Base-by-base conservation (phyloP, 1,284 basidiomycete species). In the Moesziomyces aphidis region DNA sequence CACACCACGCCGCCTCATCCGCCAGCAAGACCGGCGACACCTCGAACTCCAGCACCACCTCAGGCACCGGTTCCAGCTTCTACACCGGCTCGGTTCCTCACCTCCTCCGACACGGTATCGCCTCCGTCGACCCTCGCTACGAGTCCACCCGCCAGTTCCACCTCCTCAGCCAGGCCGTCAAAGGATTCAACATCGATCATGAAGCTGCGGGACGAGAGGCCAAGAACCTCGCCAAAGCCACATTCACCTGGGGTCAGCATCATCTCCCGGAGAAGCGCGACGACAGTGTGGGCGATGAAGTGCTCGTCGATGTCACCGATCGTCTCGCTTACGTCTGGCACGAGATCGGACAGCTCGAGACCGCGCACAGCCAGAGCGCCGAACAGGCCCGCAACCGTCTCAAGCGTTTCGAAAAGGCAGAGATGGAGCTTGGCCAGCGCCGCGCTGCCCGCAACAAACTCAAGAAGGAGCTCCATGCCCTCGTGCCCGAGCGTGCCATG, bases 41-140 rank as follows among this genome's bases (percentile, higher is more conserved):
- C 42, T 49, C 58, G 23, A 54, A 50, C 24, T 39, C 67, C 5
- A 39, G 39, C 43, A 44, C 55, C 7, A 42, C 57, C 9, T 50
- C 50, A 24, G 46, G 43, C 47, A 50, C 70, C 2, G 54, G 50
- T 6, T 63, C 68, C 31, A 55, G 56, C 53, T 79, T 76, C 45
- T 81, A 81, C 56, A 75, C 73, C 11, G 76, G 77, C 31, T 58
- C 63, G 1, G 66, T 82, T 11, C 80, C 80, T 13, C 79, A 79
- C 50, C 63, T 80, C 43, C 55, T 82, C 42, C 65, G 80, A 22
- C 64, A 71, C 11, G 78, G 76, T 4, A 50, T 82, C 19, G 80
- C 80, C 22, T 63, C 68, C n/a, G 61, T 77, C 54, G 78, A 82
- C 42, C 80, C 80, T 23, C 73, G 80, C 47, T 78, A 76, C 72